Evolutionary conservation across 139 green algal genomes (phyloP), one percentile per base, ranked within the genome.

Genomic region (Tetradesmus obliquus): DNA sequence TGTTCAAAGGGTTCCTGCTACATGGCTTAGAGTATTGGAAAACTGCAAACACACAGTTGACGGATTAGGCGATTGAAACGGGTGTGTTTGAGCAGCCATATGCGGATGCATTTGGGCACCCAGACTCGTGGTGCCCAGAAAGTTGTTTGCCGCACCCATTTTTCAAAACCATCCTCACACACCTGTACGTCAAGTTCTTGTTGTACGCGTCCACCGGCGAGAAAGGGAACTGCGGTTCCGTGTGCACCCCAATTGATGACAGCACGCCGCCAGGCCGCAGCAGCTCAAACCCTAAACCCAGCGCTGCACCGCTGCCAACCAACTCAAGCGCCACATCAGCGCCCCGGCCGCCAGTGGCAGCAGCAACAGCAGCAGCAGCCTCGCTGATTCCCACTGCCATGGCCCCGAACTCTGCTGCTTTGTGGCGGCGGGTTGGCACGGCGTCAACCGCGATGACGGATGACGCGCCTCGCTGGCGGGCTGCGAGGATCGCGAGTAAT

Each of bases 261-360:
- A 96, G 51, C 22, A 91, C 86, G 5, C 93, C 95, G 54, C 91
- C 94, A 0, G 95, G 95, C n/a, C 94, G 92, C 57, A 96, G 81
- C 58, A 96, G 60, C n/a, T 97, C 92, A 74, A 95, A 96, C 12
- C 92, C 95, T 32, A 96, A 79, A 19, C 69, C 53, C 53, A 92
- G 69, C 51, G 89, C 89, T 20, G 80, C 32, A 71, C 10, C 81
- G 24, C 86, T 85, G 8, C 90, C 88, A 4, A 92, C 92, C 15
- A 95, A 86, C 92, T 97, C 96, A n/a, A 97, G 91, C 20, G 93
- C 95, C 0, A 89, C 90, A 53, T 97, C 96, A 7, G 91, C 96
- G 15, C 96, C 96, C 13, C 91, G 87, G 13, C 94, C 95, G 5
- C 91, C 94, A 87, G 15, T 90, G 8, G 82, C 83, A 13, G 66